Conservation (phyloP, 345 rosid genomes). For the Eucalyptus sp. region DNA sequence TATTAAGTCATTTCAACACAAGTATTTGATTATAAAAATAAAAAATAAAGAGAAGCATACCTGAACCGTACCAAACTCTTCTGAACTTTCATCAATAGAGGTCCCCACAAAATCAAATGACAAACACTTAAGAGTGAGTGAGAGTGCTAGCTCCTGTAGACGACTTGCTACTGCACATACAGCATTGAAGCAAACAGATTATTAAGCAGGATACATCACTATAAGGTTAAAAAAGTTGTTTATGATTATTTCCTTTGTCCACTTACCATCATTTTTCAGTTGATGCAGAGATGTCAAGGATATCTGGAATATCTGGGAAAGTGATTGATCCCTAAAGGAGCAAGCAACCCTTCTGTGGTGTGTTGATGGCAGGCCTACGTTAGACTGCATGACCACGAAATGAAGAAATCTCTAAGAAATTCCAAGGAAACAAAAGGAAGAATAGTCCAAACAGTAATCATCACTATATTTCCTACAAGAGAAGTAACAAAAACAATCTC, state of each 20-base stretch:
- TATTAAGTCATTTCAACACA: neutral
- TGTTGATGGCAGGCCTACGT: slow-evolving; percentile 70
- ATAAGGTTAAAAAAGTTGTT: neutral
- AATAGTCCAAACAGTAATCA: neutral
- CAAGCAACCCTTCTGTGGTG: slow-evolving; percentile 89
- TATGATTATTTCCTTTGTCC: neutral
- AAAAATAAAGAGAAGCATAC: slow-evolving; percentile 17
- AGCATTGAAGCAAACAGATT: neutral
- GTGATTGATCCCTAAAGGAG: slow-evolving; percentile 89
- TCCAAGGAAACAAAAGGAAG: neutral
- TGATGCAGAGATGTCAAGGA: slow-evolving; percentile 81
- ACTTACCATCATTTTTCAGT: slow-evolving; percentile 86
- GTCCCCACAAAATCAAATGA: slow-evolving; percentile 99
- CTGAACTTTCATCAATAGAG: slow-evolving; percentile 94
- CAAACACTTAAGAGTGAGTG: slow-evolving; percentile 88
- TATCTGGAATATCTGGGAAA: slow-evolving; percentile 88
- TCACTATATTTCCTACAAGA: neutral
- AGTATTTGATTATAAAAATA: neutral
- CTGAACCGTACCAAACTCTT: slow-evolving; percentile 99
- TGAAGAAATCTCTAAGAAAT: neutral
- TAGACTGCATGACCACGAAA: slow-evolving; percentile 37
- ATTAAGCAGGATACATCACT: neutral
- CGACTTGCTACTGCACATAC: slow-evolving; percentile 46
- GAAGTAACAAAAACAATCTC: neutral
- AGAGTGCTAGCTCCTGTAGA: slow-evolving; percentile 91